Evolutionary conservation across 768 basidiomycete species (phyloP), one percentile per base, ranked within the genome.

Genomic region (Epithele typhae): DNA sequence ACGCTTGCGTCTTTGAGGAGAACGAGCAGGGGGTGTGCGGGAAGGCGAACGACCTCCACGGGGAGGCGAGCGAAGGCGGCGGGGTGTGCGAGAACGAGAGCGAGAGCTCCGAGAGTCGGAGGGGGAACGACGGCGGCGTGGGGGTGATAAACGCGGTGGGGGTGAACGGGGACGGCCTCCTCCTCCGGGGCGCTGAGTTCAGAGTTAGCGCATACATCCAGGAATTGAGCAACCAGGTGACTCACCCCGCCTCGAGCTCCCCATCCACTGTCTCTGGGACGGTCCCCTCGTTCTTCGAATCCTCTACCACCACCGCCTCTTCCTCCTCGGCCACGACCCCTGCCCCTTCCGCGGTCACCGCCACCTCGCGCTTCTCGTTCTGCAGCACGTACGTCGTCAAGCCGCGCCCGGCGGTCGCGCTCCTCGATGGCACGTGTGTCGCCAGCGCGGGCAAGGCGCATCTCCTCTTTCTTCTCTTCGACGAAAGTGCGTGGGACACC

Each of bases 401-500:
- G 65, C 35, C 81, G 74, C 37, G 72, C 70, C 21, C 88, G 70
- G 45, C 87, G 75, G 58, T 87, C 85, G 42, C 84, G 73, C 57
- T 89, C 84, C 36, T 82, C 81, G 45, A 89, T 71, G 3, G 80
- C 78, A 17, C 79, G 73, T 5, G 72, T 73, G 56, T 90, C 86
- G 27, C 68, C 76, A 49, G 81, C 78, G 38, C 77, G 71, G 18
- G 78, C 81, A 46, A 73, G 74, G n/a, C 87, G 75, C 78, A 95
- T 82, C 63, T 95, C 92, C 58, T 81, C 80, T 64, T 96, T 96
- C 69, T 95, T 94, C 64, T 86, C 83, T 56, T 96, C 92, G 3
- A 96, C 78, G 59, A 95, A 89, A 10, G 87, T 87, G 10, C 80
- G 78, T 7, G 96, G 96, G 0, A 99, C 88, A 49, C 93, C 93